Base-by-base conservation (phyloP, 2,329 filamentous ascomycete species). In the Arthrobotrys sphaeroides region DNA sequence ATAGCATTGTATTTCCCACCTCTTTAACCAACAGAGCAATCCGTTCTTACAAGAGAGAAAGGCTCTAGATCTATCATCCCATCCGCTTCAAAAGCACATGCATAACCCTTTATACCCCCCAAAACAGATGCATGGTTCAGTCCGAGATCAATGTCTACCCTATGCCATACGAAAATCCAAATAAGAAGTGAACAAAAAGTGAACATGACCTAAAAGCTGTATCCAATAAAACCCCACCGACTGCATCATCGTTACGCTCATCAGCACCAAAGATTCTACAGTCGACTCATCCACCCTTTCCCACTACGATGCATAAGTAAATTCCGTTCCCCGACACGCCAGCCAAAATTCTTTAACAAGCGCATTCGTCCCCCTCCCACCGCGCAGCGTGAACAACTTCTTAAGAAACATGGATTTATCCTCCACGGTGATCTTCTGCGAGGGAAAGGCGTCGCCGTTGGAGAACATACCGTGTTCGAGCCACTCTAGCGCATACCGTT, bases 261-360 rank as follows among this genome's bases (percentile, higher is more conserved):
- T 38, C 13, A 38, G 6, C 33, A 6, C 6, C 33, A 38, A 38
- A 38, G 13, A 38, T 38, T 38, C 6, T 38, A 13, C 33, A 6
- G 33, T 38, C 6, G 33, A 6, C 33, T 6, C n/a, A n/a, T n/a
- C n/a, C n/a, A n/a, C n/a, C 22, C 22, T 62, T 18, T 26, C 26
- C 20, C 22, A 31, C 33, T 64, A 77, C 28, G 76, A 76, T 18
- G 78, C 77, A 78, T 81, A 82, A 20, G 77, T 78, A 79, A 82
- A 81, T 26, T 80, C 79, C 40, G 82, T 83, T 3, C 85, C 85
- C 51, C 90, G 85, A 76, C 89, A 90, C 1, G 86, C 85, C n/a
- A 91, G 82, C 89, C 90, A 93, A 80, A 93, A 93, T 28, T 91
- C 89, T 72, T 88, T 86, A 2, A 92, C 87, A 0, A 91, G 85